Conservation (phyloP, 352 stramenopile genomes). For the Aphanomyces stellatus region DNA sequence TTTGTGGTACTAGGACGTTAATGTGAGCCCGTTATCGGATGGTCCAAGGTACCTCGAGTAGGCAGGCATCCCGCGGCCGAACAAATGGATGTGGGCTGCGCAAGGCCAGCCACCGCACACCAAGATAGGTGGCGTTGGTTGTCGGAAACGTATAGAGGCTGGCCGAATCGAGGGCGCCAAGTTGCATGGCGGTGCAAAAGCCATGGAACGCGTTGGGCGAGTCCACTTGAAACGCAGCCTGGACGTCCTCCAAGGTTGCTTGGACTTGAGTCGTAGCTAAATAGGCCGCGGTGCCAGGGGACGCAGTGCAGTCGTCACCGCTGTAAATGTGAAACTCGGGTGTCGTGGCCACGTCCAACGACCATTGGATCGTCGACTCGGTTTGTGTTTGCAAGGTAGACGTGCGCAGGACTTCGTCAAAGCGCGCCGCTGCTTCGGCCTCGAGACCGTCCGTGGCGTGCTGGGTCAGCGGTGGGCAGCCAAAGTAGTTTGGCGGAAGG, state of each 20-base stretch:
- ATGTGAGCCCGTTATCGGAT: no score
- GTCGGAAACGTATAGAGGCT: neutral
- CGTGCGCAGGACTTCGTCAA: no score
- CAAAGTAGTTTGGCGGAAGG: neutral
- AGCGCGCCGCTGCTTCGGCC: neutral
- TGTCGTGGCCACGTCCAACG: neutral
- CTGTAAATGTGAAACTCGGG: neutral
- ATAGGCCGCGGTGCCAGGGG: neutral
- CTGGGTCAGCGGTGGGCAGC: neutral
- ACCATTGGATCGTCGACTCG: slow-evolving; percentile 9
- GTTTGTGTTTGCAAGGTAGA: no score
- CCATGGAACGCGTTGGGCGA: neutral
- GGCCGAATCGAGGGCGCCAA: neutral
- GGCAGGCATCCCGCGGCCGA: neutral
- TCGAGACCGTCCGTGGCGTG: neutral
- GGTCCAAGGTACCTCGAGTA: neutral
- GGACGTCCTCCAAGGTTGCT: slow-evolving; percentile 1
- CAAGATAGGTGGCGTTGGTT: no score
- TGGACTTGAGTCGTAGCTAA: neutral
- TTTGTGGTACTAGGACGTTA: neutral
- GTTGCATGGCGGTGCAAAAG: neutral
- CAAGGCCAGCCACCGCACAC: neutral
- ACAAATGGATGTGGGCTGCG: neutral
- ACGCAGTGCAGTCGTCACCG: neutral
- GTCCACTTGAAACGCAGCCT: neutral